Percentiles rank a stretch among this genome's conserved stretches.
phyloP scores from a whole-genome alignment of 371 early-diverging fungal species.

The Syncephalastrum contaminatum region DNA sequence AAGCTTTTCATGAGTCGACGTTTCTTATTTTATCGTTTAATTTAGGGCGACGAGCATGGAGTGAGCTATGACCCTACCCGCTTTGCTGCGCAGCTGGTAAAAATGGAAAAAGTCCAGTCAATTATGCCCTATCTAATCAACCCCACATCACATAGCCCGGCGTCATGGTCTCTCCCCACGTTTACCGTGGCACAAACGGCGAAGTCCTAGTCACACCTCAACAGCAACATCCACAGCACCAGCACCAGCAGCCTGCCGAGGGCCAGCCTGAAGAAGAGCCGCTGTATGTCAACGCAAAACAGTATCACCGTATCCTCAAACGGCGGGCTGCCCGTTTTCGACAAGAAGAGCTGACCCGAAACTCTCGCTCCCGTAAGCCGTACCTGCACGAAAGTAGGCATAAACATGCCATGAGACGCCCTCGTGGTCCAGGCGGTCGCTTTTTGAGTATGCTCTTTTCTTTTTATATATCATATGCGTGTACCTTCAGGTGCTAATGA shows the following conservation, averaged over 20 bases:
- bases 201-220: conserved; percentile 8
- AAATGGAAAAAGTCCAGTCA: too few species aligned
- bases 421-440: conserved; percentile 89
- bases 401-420: conserved; percentile 93
- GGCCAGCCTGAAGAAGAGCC: conserved; percentile 62
- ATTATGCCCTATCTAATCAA: too few species aligned
- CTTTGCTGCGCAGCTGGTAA: too few species aligned
- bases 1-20: too few species aligned
- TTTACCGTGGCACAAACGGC: conserved; percentile 22
- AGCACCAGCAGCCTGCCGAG: conserved; percentile 11
- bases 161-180: too few species aligned
- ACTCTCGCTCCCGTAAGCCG: conserved; percentile 60
- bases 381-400: conserved; percentile 97
- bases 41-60: too few species aligned
- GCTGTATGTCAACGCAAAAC: conserved; percentile 91
- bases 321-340: conserved; percentile 73
- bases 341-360: conserved; percentile 58
- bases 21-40: too few species aligned
- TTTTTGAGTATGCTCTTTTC: conserved; percentile 56
- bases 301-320: conserved; percentile 89
- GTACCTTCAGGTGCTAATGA: not conserved
- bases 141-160: too few species aligned
- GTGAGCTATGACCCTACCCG: too few species aligned
- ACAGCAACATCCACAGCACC: conserved; percentile 10
- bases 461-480: not conserved